These are phyloP conservation scores for Podaxis sp. DNA, from an alignment of 768 basidiomycete species.

Conservation along the genomic window DNA sequence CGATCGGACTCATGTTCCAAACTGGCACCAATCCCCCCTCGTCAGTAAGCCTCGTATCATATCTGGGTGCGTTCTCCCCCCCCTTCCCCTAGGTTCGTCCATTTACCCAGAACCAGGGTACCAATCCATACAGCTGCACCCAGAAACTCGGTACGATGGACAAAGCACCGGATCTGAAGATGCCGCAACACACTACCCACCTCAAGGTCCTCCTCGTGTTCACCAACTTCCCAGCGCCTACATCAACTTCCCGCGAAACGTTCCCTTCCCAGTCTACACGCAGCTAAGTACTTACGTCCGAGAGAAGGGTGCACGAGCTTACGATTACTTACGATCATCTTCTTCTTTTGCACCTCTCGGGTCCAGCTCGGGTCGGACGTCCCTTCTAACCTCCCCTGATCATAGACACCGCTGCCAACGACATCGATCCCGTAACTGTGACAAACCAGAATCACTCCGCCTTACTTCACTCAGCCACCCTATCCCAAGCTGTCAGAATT, in stretches of 20 bases:
- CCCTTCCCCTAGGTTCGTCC: not conserved
- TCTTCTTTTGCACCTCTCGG: not conserved
- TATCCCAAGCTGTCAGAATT: no score
- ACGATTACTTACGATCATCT: no score
- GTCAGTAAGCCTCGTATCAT: no score
- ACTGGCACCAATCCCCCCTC: no score
- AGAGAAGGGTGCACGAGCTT: no score
- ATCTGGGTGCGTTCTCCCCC: no score
- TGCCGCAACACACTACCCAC: not conserved
- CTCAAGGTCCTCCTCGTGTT: slow-evolving; percentile 2
- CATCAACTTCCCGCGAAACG: slow-evolving; percentile 1
- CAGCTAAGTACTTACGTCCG: not conserved
- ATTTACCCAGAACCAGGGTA: not conserved
- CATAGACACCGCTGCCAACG: not conserved
- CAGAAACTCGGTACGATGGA: not conserved
- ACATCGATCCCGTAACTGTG: not conserved
- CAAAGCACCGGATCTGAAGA: not conserved
- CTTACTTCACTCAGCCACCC: no score
- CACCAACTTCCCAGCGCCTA: not conserved
- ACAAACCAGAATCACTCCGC: no score
- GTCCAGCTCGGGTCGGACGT: not conserved
- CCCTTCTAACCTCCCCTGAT: not conserved
- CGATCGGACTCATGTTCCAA: no score
- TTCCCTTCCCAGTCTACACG: not conserved
- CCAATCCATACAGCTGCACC: not conserved